These are phyloP conservation scores for Aspergillus hortae DNA, from an alignment of 2,329 filamentous ascomycete species.

Conservation along the genomic window DNA sequence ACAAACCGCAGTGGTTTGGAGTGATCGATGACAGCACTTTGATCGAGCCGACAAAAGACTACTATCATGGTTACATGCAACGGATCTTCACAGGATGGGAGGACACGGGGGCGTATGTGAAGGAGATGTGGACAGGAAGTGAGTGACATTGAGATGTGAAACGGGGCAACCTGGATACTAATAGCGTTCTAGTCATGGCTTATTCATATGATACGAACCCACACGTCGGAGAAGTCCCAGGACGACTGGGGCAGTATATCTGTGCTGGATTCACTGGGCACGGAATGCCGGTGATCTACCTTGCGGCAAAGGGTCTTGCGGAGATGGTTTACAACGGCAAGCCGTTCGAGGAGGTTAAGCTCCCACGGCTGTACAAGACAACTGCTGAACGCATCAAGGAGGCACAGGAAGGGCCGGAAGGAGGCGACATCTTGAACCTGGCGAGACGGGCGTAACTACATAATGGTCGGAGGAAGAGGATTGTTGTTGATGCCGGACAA, in stretches of 20 bases:
- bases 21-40: conserved; percentile 48
- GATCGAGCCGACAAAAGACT: conserved; percentile 44
- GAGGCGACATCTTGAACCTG: conserved; percentile 13
- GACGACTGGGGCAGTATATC: conserved; percentile 51
- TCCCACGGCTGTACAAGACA: conserved; percentile 35
- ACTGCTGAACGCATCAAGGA: conserved; percentile 16
- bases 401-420: conserved; percentile 15
- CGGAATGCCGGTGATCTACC: conserved; percentile 63
- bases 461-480: background rate
- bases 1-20: conserved; percentile 43
- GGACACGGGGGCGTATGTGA: conserved; percentile 28
- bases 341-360: conserved; percentile 24
- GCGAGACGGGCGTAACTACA: background rate
- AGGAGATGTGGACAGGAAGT: conserved; percentile 37
- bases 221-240: conserved; percentile 52
- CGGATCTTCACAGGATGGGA: conserved; percentile 36
- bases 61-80: conserved; percentile 39
- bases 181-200: conserved; percentile 44
- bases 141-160: conserved; percentile 4
- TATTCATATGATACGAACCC: conserved; percentile 51
- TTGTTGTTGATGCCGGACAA: background rate
- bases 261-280: conserved; percentile 64
- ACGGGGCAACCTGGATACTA: background rate
- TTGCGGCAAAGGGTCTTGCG: conserved; percentile 57
- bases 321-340: conserved; percentile 48